These are phyloP conservation scores for Pichia sp. DNA, from an alignment of 1,139 yeast species.

Conservation along the genomic window DNA sequence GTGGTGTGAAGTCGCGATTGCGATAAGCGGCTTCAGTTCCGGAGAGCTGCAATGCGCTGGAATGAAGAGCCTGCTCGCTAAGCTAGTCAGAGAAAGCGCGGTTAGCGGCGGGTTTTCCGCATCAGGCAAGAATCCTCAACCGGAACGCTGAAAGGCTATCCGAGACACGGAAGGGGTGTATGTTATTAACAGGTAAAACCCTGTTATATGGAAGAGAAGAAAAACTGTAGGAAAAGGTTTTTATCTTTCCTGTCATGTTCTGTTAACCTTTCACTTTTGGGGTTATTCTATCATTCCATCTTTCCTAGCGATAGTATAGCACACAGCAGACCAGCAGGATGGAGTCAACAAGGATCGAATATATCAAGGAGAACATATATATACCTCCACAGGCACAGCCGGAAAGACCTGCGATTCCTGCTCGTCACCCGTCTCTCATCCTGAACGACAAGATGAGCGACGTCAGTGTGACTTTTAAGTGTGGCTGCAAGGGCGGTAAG, in stretches of 20 bases:
- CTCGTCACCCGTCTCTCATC: slow-evolving; percentile 46
- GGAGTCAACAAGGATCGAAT: slow-evolving; percentile 40
- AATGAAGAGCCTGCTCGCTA: slow-evolving; percentile 1
- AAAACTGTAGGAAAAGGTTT: neutral
- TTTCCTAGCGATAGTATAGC: no score
- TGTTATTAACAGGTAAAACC: no score
- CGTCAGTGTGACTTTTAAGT: slow-evolving; percentile 39
- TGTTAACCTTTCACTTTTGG: no score
- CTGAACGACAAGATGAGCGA: slow-evolving; percentile 44
- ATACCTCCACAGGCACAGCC: slow-evolving; percentile 36
- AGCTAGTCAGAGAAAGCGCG: slow-evolving; percentile 1
- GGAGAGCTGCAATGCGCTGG: neutral
- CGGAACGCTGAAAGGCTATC: neutral
- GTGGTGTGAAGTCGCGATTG: slow-evolving; percentile 8
- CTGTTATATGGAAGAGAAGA: no score
- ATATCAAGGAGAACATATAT: slow-evolving; percentile 40
- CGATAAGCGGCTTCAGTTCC: neutral
- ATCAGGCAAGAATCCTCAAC: neutral
- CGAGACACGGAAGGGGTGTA: no score
- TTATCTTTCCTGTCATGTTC: no score
- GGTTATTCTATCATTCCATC: no score
- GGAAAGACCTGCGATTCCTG: slow-evolving; percentile 35
- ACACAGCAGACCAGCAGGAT: slow-evolving; percentile 27
- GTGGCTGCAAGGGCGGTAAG: slow-evolving; percentile 45
- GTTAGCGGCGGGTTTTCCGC: slow-evolving; percentile 1